These are phyloP conservation scores for Ceratobasidium sp. DNA, from an alignment of 1,284 basidiomycete species.

Conservation along the genomic window DNA sequence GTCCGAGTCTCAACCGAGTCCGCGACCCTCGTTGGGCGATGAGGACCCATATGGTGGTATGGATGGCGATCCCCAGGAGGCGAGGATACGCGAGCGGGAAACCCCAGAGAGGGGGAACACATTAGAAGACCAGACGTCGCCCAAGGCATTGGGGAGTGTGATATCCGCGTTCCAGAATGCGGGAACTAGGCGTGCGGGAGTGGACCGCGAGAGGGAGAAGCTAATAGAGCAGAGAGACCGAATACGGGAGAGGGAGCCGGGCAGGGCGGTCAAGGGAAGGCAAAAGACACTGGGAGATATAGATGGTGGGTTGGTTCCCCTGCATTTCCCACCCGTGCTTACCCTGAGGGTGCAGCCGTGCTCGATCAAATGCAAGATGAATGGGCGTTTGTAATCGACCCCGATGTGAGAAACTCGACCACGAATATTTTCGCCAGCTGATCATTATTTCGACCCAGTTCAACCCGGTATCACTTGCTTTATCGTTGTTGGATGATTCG, in stretches of 20 bases:
- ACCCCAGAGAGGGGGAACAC: constrained; percentile 14
- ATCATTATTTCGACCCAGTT: constrained; percentile 66
- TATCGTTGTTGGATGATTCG: constrained; percentile 83
- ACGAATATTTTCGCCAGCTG: constrained; percentile 35
- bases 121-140: constrained; percentile 47
- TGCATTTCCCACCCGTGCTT: background rate
- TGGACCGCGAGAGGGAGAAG: constrained; percentile 64
- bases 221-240: constrained; percentile 72
- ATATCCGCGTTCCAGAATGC: constrained; percentile 74
- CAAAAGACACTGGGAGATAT: constrained; percentile 54
- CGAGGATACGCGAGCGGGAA: constrained; percentile 49
- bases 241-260: constrained; percentile 74
- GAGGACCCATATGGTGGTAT: constrained; percentile 55
- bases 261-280: constrained; percentile 51
- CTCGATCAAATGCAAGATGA: constrained; percentile 87
- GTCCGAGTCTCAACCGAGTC: constrained; percentile 16
- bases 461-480: constrained; percentile 89
- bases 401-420: constrained; percentile 70
- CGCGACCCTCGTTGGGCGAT: constrained; percentile 20
- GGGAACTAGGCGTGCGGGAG: constrained; percentile 13
- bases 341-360: constrained; percentile 66
- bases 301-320: constrained; percentile 53
- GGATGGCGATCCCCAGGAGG: constrained; percentile 57
- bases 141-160: constrained; percentile 40
- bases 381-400: constrained; percentile 89